Evolutionary conservation across 345 rosid species (phyloP).

Genomic region (Microthlaspi erraticum): DNA sequence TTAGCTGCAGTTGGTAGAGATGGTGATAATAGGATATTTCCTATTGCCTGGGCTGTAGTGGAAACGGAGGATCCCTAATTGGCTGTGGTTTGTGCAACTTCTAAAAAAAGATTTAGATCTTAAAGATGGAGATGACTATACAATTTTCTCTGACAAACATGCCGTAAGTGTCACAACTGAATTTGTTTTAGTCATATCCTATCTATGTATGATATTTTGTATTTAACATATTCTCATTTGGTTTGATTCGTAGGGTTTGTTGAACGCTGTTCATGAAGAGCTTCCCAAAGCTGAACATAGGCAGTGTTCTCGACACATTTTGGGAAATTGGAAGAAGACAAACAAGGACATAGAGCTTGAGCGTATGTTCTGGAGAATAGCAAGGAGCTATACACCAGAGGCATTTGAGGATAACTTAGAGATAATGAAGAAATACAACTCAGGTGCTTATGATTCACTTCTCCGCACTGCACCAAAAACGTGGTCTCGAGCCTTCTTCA

Average conservation of each 20-base stretch:
- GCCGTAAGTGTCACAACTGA: no score
- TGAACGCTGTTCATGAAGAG: no score
- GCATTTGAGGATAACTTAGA: no score
- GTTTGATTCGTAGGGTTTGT: neutral
- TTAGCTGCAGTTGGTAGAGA: neutral
- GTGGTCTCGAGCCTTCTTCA: neutral
- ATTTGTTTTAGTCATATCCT: no score
- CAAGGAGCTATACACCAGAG: neutral
- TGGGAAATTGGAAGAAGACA: neutral
- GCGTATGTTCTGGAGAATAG: neutral
- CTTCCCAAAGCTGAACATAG: neutral
- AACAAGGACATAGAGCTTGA: neutral
- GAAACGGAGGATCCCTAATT: neutral
- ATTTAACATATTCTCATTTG: no score
- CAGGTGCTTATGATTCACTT: neutral
- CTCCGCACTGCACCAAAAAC: neutral
- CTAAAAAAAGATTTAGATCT: no score
- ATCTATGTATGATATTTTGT: no score
- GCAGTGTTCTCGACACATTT: neutral
- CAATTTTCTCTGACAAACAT: no score
- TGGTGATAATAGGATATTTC: constrained; percentile 1
- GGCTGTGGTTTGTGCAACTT: no score
- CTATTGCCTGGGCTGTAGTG: neutral
- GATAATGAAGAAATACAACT: neutral
- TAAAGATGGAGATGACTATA: no score